Evolutionary conservation across 1,284 basidiomycete species (phyloP).

Genomic region (Vanrija pseudolonga): DNA sequence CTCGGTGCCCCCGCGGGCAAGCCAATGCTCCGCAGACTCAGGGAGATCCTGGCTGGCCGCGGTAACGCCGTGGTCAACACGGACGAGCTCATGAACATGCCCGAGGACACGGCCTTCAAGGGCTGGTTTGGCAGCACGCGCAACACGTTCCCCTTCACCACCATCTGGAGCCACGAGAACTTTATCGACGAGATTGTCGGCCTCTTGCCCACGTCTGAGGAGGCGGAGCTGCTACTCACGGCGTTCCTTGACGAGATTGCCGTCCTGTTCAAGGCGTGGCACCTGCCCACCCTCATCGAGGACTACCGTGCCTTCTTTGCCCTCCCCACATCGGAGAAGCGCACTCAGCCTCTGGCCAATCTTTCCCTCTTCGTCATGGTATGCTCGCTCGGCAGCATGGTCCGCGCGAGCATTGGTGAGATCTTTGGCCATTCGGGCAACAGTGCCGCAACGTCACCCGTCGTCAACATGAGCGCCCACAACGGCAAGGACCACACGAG

Average conservation of each 20-base stretch:
- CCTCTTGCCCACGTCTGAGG: conserved; percentile 37
- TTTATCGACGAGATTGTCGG: conserved; percentile 47
- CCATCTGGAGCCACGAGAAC: conserved; percentile 50
- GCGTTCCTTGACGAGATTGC: conserved; percentile 41
- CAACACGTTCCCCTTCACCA: conserved; percentile 50
- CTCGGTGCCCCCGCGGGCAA: conserved; percentile 41
- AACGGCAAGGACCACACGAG: conserved; percentile 35
- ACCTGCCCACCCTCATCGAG: conserved; percentile 36
- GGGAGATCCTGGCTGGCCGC: conserved; percentile 12
- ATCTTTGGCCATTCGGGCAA: conserved; percentile 32
- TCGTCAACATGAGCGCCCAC: background rate
- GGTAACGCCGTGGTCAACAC: conserved; percentile 5
- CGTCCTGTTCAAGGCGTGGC: conserved; percentile 44
- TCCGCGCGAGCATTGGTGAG: conserved; percentile 41
- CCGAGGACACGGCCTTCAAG: conserved; percentile 44
- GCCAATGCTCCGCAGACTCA: conserved; percentile 34
- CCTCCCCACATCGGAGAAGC: conserved; percentile 34
- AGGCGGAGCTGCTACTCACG: conserved; percentile 40
- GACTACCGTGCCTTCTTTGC: conserved; percentile 44
- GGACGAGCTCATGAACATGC: conserved; percentile 31
- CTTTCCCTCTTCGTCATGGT: conserved; percentile 47
- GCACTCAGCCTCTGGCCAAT: conserved; percentile 39
- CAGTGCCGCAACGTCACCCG: background rate
- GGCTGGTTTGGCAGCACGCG: conserved; percentile 45
- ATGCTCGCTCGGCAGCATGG: conserved; percentile 44